Conservation (phyloP, 225 moss, liverwort and hornwort species). For the Pleurozium schreberi region DNA sequence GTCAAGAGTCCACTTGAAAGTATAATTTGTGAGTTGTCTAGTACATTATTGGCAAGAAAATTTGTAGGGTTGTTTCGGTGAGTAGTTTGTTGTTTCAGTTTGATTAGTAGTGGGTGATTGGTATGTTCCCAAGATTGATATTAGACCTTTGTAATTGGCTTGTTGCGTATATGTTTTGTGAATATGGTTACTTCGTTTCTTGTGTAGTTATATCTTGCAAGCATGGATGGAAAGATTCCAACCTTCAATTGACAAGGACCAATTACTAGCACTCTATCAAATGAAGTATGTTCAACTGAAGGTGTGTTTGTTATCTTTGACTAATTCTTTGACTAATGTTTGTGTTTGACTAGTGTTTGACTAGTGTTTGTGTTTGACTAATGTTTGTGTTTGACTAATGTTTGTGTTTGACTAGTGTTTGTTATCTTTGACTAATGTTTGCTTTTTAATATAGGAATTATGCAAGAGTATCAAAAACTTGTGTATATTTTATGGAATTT, state of each 20-base stretch:
- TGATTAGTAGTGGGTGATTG: background rate
- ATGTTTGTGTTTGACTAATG: background rate
- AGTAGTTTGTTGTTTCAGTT: background rate
- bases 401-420: background rate
- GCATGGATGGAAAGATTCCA: background rate
- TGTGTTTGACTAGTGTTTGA: background rate
- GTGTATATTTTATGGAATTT: background rate
- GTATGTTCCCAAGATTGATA: background rate
- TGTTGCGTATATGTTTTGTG: background rate
- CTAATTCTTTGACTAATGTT: background rate
- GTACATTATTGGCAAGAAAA: accelerated
- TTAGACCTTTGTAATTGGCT: background rate
- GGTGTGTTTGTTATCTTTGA: background rate
- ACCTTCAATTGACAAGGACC: background rate
- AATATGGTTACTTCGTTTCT: background rate
- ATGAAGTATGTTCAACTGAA: background rate
- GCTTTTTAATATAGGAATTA: background rate
- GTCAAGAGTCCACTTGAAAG: background rate
- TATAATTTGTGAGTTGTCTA: background rate
- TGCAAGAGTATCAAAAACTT: accelerated
- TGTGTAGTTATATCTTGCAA: background rate
- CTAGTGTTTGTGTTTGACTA: background rate
- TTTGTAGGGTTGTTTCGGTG: background rate
- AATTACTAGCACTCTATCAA: background rate
- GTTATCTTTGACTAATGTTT: background rate